Conservation (phyloP, 257 asterid species). For the Petunia axillaris region DNA sequence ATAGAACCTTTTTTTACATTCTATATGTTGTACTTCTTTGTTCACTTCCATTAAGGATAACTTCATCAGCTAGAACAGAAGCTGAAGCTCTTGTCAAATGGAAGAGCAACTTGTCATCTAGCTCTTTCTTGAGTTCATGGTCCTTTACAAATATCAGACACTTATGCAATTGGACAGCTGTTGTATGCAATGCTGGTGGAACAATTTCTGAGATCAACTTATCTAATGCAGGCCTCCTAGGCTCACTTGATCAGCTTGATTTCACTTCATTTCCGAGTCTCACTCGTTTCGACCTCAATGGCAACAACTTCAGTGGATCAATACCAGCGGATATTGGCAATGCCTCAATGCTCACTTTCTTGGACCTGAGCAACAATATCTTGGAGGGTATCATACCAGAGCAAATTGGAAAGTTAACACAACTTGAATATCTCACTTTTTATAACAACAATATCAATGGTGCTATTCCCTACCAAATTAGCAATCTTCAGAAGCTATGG, state of each 20-base stretch:
- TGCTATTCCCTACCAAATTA: slow-evolving; percentile 61
- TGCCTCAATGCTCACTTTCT: slow-evolving; percentile 47
- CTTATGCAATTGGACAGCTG: slow-evolving; percentile 70
- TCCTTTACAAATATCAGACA: slow-evolving; percentile 46
- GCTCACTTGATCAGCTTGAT: slow-evolving; percentile 46
- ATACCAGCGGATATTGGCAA: slow-evolving; percentile 67
- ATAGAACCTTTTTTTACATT: background rate
- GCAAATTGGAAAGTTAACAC: slow-evolving; percentile 62
- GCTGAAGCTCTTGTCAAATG: slow-evolving; percentile 63
- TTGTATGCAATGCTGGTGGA: slow-evolving; percentile 47
- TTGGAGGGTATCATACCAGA: slow-evolving; percentile 52
- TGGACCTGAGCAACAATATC: slow-evolving; percentile 71
- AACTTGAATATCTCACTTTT: slow-evolving; percentile 52
- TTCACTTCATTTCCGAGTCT: slow-evolving; percentile 50
- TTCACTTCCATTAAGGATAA: slow-evolving; percentile 32
- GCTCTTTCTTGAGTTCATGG: slow-evolving; percentile 56
- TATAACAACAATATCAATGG: slow-evolving; percentile 58
- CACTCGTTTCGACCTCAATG: slow-evolving; percentile 42
- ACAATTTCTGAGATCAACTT: slow-evolving; percentile 50
- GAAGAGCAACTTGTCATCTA: slow-evolving; percentile 44
- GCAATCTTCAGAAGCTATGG: slow-evolving; percentile 56
- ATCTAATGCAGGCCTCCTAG: slow-evolving; percentile 40
- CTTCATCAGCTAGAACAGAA: slow-evolving; percentile 49
- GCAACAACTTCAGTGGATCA: slow-evolving; percentile 57
- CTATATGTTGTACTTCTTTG: slow-evolving; percentile 31